Base-by-base conservation (phyloP, 768 basidiomycete genomes). In the Hydnum rufescens region DNA sequence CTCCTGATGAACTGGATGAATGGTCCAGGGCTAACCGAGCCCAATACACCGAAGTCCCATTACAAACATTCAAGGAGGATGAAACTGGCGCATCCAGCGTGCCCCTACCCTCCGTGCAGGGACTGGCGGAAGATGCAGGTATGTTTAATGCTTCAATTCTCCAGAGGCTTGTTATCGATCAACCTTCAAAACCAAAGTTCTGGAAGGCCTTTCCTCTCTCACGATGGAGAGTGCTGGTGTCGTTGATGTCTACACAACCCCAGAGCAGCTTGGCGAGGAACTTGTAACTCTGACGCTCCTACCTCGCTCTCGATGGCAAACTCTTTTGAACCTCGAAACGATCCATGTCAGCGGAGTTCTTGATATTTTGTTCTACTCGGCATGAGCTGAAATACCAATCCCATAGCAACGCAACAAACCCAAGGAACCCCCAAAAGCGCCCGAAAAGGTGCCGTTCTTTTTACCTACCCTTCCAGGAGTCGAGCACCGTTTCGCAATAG, bases 361-460 rank as follows among this genome's bases (percentile, higher is more conserved):
- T n/a, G n/a, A n/a, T n/a, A n/a, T 26, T 28, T 30, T 13, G 32
- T 16, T 47, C 16, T 13, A 13, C 44, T 54, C 36, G 23, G 26
- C 46, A 5, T 8, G 42, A 29, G 32, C 32, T 5, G 42, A n/a
- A 3, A 23, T 46, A n/a, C 32, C 26, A 51, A 32, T 51, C 28
- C 6, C 28, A 3, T 55, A 93, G 82, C 82, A 84, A 74, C 80
- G 95, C 52, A 97, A 97, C 64, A 95, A 92, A 70, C 90, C 95
- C 8, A 89, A 83, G 65, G 92, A 95, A 57, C 77, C 90, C 0
- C 89, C 90, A 4, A 96, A 97, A 65, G 83, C 81, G 25, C 87
- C 88, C 8, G 93, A 96, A 66, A 76, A 87, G 55, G 93, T 90
- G 1, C 95, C 95, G 0, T 99, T 99, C 71, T 99, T 97, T 71